Conservation (phyloP, 306 rosid genomes). For the Spatholobus suberectus region DNA sequence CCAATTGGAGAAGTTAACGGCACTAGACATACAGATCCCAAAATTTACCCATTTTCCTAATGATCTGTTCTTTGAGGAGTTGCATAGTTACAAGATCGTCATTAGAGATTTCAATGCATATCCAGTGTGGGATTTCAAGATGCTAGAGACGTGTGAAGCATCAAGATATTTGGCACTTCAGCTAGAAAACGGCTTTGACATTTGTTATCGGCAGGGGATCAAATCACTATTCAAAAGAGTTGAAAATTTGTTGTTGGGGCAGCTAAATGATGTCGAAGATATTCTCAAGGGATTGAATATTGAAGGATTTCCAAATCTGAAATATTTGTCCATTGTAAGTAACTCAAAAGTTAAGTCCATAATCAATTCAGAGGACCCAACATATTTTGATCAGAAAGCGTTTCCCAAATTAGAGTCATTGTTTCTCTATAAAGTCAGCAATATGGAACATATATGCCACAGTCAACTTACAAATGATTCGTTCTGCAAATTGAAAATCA, state of each 20-base stretch:
- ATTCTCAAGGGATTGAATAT: background rate
- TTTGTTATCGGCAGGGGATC: background rate
- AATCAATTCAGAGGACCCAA: background rate
- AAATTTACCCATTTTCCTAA: background rate
- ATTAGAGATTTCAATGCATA: background rate
- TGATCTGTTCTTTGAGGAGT: background rate
- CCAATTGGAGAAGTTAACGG: background rate
- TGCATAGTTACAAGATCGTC: background rate
- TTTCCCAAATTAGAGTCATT: background rate
- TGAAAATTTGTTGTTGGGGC: background rate
- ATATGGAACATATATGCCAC: background rate
- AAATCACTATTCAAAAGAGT: background rate
- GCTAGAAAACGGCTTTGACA: background rate
- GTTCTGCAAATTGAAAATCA: background rate
- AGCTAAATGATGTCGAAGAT: background rate
- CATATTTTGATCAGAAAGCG: background rate
- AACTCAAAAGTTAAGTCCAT: background rate
- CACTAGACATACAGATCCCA: background rate
- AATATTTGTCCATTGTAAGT: background rate
- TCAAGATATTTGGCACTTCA: background rate
- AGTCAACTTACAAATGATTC: background rate
- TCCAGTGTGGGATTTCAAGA: background rate
- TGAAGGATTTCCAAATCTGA: background rate
- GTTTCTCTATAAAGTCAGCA: background rate
- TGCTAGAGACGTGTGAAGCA: background rate